Evolutionary conservation across 805 yeast genomes (phyloP).

Genomic region (Diddensiella transvaalensis): DNA sequence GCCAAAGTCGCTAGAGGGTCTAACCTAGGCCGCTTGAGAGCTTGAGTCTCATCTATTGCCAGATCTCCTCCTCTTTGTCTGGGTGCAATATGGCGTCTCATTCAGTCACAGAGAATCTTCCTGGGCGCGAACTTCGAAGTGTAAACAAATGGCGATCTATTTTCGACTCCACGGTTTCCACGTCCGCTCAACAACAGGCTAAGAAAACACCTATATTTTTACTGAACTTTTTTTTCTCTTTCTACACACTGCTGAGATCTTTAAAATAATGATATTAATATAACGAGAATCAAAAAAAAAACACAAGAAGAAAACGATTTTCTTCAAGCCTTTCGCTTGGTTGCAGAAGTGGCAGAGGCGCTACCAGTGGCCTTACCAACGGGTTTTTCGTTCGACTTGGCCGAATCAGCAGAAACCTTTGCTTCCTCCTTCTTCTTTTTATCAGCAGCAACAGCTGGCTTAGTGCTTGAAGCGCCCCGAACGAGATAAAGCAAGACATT

Average conservation of each 20-base stretch:
- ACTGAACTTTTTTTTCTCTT: no score
- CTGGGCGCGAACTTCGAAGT: not conserved
- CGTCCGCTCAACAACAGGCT: not conserved
- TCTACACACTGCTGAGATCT: no score
- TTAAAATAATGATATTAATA: no score
- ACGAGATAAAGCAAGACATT: slow-evolving; percentile 3
- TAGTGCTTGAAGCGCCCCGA: not conserved
- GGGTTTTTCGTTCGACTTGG: not conserved
- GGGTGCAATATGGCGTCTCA: not conserved
- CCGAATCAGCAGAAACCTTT: not conserved
- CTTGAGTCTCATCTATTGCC: not conserved
- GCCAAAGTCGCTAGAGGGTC: slow-evolving; percentile 15
- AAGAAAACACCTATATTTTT: no score
- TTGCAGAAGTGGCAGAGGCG: slow-evolving; percentile 16
- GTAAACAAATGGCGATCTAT: not conserved
- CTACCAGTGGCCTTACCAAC: slow-evolving; percentile 16
- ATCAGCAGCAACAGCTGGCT: not conserved
- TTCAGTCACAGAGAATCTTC: not conserved
- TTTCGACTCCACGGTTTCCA: not conserved
- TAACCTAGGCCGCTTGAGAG: slow-evolving; percentile 4
- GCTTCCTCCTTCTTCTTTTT: not conserved
- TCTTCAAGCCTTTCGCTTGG: slow-evolving; percentile 21
- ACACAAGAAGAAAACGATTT: not conserved
- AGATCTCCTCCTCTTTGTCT: not conserved
- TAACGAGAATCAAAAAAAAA: not conserved